Percentiles rank a stretch among this genome's conserved stretches.
Conservation (phyloP, 441 rosid species). For the Populus hybrid region DNA sequence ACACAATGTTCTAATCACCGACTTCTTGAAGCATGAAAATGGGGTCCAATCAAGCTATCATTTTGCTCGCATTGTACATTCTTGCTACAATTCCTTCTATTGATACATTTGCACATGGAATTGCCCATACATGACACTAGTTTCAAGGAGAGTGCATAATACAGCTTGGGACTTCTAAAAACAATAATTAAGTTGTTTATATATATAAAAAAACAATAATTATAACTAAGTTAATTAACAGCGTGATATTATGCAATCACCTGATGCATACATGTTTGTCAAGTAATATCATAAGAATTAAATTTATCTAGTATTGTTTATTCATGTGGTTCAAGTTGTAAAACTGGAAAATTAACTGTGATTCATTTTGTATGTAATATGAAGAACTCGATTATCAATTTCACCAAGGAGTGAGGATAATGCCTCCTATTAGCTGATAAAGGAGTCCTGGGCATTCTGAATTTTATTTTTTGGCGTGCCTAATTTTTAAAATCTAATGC, state of each 20-base stretch:
- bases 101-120: too few relatives aligned
- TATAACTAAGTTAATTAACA: too few relatives aligned
- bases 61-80: not conserved
- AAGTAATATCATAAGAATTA: not conserved
- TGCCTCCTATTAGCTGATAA: not conserved
- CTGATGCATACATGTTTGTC: too few relatives aligned
- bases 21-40: not conserved
- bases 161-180: not conserved
- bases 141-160: not conserved
- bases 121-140: not conserved
- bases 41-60: not conserved
- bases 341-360: not conserved
- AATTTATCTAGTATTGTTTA: not conserved
- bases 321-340: not conserved
- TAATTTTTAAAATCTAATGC: constrained; percentile 22
- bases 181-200: not conserved
- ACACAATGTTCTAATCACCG: not conserved
- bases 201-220: too few relatives aligned
- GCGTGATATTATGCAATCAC: too few relatives aligned
- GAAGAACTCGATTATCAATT: not conserved
- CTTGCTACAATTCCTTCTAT: too few relatives aligned
- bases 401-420: not conserved
- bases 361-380: not conserved
- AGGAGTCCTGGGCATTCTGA: not conserved
- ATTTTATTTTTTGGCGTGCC: constrained; percentile 3